A percentile compares a stretch with the other conserved stretches of the same genome.
phyloP scores from a whole-genome alignment of 2,329 filamentous ascomycete species.

The Ophiocordyceps camponoti-leonardi region DNA sequence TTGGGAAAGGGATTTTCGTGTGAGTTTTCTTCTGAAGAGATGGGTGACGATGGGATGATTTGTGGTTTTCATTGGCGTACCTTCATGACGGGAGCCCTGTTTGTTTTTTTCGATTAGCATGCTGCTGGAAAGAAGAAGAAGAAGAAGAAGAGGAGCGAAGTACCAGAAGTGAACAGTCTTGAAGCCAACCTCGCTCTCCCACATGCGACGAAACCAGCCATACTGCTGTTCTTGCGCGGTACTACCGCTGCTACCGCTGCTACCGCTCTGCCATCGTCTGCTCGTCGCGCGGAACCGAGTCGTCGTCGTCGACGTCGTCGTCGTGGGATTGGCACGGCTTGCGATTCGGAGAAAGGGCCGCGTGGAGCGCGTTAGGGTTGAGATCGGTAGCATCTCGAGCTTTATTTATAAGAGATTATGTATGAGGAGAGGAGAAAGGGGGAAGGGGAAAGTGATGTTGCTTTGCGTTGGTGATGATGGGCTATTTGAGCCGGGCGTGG shows the following conservation, averaged over 20 bases:
- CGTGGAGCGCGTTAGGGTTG: neutral
- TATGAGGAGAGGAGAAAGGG: too few relatives aligned
- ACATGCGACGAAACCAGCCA: constrained; percentile 60
- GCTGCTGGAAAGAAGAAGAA: neutral
- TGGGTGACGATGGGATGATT: too few relatives aligned
- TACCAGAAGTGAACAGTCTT: constrained; percentile 99
- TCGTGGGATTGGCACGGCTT: neutral
- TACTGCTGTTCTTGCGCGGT: constrained; percentile 29
- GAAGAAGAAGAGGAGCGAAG: constrained; percentile 6
- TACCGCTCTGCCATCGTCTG: constrained; percentile 58
- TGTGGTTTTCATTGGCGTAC: constrained; percentile 19
- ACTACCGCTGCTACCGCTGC: too few relatives aligned
- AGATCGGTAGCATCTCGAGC: neutral
- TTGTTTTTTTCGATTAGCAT: constrained; percentile 1
- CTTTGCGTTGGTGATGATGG: too few relatives aligned
- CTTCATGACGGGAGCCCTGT: constrained; percentile 75
- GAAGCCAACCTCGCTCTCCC: constrained; percentile 63
- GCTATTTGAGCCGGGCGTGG: too few relatives aligned
- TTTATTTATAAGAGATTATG: too few relatives aligned
- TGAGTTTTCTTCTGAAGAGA: too few relatives aligned
- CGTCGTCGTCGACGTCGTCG: too few relatives aligned
- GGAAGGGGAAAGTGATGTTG: too few relatives aligned
- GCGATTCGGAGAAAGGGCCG: neutral
- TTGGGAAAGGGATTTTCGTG: too few relatives aligned
- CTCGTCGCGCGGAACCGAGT: constrained; percentile 17